Base-by-base conservation (phyloP, 1,284 basidiomycete genomes). In the Malassezia caprae region DNA sequence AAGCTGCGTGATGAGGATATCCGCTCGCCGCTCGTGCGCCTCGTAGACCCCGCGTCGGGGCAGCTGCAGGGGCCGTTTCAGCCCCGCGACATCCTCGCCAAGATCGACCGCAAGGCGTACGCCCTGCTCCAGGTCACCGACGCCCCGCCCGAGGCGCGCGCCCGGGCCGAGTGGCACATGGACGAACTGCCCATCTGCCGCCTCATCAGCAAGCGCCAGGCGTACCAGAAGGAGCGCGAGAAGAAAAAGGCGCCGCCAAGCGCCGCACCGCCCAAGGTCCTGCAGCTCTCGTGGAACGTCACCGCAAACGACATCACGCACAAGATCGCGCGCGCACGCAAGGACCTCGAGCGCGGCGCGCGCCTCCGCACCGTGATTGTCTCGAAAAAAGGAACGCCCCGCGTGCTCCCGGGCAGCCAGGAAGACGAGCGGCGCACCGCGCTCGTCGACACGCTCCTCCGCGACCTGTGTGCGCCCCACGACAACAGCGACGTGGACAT, bases 151-250 rank as follows among this genome's bases (percentile, higher is more conserved):
- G 51, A 48, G 19, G 11, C 17, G 1, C 13, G 13, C 21, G 12
- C n/a, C 13, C 19, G 17, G 2, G 8, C 24, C 8, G 43, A 51
- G 4, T 48, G 48, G 46, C 32, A 40, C 5, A 42, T 67, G 7
- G 56, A 56, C 3, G 59, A 60, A 26, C 58, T 67, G 8, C 70
- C 75, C 1, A 74, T 76, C 47, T 76, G 74, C 63, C 72, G 73
- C 32, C 68, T 77, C 56, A 54, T 77, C 37, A 69, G 73, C 60
- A 77, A 77, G 61, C 76, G 76, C 63, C 70, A 69, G 27, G 62
- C 66, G 44, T 76, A 68, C 49, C 61, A 74, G 26, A 54, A 58
- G n/a, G 35, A 50, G 39, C 58, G 63, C 7, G 59, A 59, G 3
- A 28, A 47, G 27, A 68, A 66, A 47, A 53, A 39, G 12, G 21